phyloP scores from a whole-genome alignment of 371 early-diverging fungal genomes.

The Rozella allomycis region DNA sequence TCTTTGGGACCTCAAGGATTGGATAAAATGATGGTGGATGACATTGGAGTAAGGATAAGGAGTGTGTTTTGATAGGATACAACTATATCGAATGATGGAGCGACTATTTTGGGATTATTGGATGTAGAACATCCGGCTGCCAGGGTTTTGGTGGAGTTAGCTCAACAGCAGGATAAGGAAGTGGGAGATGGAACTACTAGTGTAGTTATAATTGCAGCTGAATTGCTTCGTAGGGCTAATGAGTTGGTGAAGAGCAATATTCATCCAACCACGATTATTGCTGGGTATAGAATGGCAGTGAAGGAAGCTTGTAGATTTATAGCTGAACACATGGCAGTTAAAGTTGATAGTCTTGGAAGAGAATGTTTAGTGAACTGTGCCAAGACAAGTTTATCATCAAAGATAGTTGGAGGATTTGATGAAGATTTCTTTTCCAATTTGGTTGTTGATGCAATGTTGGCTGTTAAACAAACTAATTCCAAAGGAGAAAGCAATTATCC shows the following conservation, averaged over 20 bases:
- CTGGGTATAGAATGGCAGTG: slow-evolving; percentile 91
- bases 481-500: slow-evolving; percentile 85
- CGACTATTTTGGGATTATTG: slow-evolving; percentile 90
- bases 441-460: slow-evolving; percentile 81
- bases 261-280: slow-evolving; percentile 95
- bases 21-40: slow-evolving; percentile 99
- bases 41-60: slow-evolving; percentile 64
- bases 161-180: slow-evolving; percentile 97
- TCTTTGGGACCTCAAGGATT: slow-evolving; percentile 98
- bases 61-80: slow-evolving; percentile 48
- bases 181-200: slow-evolving; percentile 99
- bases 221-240: slow-evolving; percentile 87
- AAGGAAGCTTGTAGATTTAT: slow-evolving; percentile 97
- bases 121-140: slow-evolving; percentile 97
- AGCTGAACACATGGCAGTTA: slow-evolving; percentile 78
- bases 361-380: slow-evolving; percentile 90
- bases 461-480: slow-evolving; percentile 65
- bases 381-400: slow-evolving; percentile 95
- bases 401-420: slow-evolving; percentile 88
- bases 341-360: slow-evolving; percentile 74
- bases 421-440: slow-evolving; percentile 88
- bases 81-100: slow-evolving; percentile 99
- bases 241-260: slow-evolving; percentile 93
- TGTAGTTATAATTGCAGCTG: slow-evolving; percentile 97
- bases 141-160: slow-evolving; percentile 90